A percentile compares a stretch with the other conserved stretches of the same genome.
These are phyloP conservation scores for Globisporangium yorkense DNA, from an alignment of 352 stramenopile genomes.

Conservation along the genomic window DNA sequence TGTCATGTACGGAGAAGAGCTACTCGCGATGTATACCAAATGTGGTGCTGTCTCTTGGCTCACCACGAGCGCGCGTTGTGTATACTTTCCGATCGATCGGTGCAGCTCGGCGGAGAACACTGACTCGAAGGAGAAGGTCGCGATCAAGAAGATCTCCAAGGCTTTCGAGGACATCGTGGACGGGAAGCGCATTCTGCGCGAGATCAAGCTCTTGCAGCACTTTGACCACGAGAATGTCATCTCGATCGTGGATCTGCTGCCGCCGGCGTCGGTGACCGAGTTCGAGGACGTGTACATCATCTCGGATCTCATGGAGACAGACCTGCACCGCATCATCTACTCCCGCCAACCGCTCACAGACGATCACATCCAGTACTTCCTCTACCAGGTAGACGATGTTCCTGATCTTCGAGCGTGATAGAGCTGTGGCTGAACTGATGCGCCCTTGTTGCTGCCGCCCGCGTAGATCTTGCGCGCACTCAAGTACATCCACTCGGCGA, in stretches of 20 bases:
- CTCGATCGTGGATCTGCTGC: conserved; percentile 93
- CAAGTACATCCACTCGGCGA: conserved; percentile 93
- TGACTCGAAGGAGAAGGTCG: conserved; percentile 81
- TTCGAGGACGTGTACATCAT: conserved; percentile 99
- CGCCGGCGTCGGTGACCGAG: conserved; percentile 87
- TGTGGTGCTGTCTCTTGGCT: background rate
- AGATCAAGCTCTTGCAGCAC: conserved; percentile 93
- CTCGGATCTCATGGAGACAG: conserved; percentile 97
- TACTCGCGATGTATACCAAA: background rate
- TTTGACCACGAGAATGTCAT: conserved; percentile 96
- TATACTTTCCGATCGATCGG: background rate
- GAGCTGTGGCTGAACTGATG: background rate
- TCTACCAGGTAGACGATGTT: conserved; percentile 61
- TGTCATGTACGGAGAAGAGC: conserved; percentile 74
- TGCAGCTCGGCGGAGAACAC: conserved; percentile 71
- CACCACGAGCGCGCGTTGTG: background rate
- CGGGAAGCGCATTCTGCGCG: conserved; percentile 98
- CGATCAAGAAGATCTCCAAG: conserved; percentile 88
- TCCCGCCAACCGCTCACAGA: conserved; percentile 90
- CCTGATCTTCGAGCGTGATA: background rate
- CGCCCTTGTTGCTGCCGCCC: background rate
- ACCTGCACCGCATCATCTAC: conserved; percentile 98
- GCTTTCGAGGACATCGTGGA: conserved; percentile 98
- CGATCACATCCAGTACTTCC: conserved; percentile 92
- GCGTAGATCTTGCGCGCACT: conserved; percentile 92